phyloP scores from a whole-genome alignment of 2,329 filamentous ascomycete genomes.

The Ophiostoma populinum region DNA sequence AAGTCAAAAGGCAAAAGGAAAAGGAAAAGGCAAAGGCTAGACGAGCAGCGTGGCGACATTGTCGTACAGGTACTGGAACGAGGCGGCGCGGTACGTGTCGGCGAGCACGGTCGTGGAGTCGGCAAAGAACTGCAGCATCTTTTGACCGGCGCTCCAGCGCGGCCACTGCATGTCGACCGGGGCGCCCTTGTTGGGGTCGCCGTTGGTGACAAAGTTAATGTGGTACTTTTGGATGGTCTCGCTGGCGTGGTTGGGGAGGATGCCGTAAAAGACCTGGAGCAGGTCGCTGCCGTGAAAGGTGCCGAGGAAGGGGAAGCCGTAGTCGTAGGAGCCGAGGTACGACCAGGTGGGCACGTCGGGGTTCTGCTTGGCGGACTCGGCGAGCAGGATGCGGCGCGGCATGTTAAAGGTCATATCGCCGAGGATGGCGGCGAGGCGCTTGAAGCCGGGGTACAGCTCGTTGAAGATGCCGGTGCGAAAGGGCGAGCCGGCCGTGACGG shows the following conservation, averaged over 20 bases:
- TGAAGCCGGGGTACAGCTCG: slow-evolving; percentile 60
- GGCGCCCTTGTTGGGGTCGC: slow-evolving; percentile 47
- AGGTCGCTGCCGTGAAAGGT: slow-evolving; percentile 61
- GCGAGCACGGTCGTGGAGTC: neutral
- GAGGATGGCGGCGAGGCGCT: slow-evolving; percentile 56
- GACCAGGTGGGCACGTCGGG: slow-evolving; percentile 52
- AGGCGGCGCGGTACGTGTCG: neutral
- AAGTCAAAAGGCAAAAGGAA: too few species aligned
- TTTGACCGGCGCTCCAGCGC: slow-evolving; percentile 1
- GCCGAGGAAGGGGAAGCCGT: slow-evolving; percentile 53
- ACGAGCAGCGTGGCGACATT: neutral
- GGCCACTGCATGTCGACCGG: neutral
- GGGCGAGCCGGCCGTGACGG: slow-evolving; percentile 43
- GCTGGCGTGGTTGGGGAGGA: slow-evolving; percentile 44
- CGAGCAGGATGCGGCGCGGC: slow-evolving; percentile 47
- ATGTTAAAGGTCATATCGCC: slow-evolving; percentile 64
- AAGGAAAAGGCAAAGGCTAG: neutral
- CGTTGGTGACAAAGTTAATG: slow-evolving; percentile 50
- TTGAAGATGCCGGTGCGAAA: slow-evolving; percentile 54
- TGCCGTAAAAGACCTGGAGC: slow-evolving; percentile 49
- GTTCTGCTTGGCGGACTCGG: slow-evolving; percentile 24
- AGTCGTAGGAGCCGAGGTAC: slow-evolving; percentile 56
- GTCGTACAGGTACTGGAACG: neutral
- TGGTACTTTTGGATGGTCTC: slow-evolving; percentile 50
- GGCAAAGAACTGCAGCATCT: neutral